Evolutionary conservation across 2,329 filamentous ascomycete species (phyloP), one percentile per base, ranked within the genome.

Genomic region (Colletotrichum horii): DNA sequence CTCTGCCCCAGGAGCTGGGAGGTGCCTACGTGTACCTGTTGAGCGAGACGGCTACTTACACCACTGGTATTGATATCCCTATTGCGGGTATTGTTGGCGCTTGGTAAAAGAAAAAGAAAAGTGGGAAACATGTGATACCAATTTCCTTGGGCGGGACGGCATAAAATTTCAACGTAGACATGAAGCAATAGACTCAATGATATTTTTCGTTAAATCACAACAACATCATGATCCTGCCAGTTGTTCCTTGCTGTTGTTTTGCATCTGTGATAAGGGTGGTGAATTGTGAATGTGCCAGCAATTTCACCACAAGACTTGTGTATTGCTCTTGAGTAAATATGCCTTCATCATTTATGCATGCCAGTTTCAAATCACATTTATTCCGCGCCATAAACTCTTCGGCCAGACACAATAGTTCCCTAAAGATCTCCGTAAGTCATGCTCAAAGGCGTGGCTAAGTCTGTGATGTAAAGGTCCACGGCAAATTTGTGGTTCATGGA

Each of bases 21-120:
- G 89, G 89, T n/a, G 90, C 89, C 1, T 91, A 91, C 77, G 88
- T 91, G 6, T 91, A 91, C 77, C 79, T 91, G 74, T 79, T 91
- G n/a, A 88, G 85, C 70, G 89, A 91, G 76, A 84, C 86, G 7
- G 86, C 87, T 15, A 86, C 82, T 30, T 89, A 89, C 78, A 89
- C 87, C 8, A 89, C 87, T 2, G 85, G 84, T 66, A 89, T 89
- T 58, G 87, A 89, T 78, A 89, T 89, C 56, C 87, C 86, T 0
- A 85, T 88, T 43, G 80, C 80, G 16, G 83, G 83, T 32, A 79
- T 84, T 66, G 81, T 85, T 8, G 83, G 83, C 34, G 66, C 71
- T 64, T 74, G 66, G 71, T 69, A 64, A 26, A 15, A 7, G 43
- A 56, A 52, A 14, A 52, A 52, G 6, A 48, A 52, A 52, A 52